phyloP scores from a whole-genome alignment of 805 yeast species.

The Ogataea degrootiae region DNA sequence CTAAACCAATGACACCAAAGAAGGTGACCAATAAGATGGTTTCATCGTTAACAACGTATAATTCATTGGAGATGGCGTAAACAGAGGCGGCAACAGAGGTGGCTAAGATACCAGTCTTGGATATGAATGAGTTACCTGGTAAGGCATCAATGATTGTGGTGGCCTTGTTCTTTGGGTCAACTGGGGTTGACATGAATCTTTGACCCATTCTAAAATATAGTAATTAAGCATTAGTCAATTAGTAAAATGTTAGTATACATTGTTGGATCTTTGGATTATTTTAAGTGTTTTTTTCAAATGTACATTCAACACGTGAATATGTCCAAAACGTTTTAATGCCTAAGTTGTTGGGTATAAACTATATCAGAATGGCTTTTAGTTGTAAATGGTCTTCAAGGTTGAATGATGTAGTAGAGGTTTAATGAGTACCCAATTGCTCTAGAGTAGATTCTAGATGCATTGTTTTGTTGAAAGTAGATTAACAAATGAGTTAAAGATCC shows the following conservation, averaged over 20 bases:
- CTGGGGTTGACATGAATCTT: constrained; percentile 60
- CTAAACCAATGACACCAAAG: constrained; percentile 65
- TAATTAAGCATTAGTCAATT: neutral
- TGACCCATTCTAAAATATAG: constrained; percentile 38
- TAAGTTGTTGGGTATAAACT: no score
- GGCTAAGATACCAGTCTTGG: constrained; percentile 94
- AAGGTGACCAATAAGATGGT: constrained; percentile 79
- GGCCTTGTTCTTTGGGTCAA: constrained; percentile 90
- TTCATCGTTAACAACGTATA: constrained; percentile 92
- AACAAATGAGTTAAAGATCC: no score
- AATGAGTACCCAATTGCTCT: no score
- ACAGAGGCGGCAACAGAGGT: constrained; percentile 92
- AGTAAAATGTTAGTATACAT: neutral
- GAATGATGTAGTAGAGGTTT: no score
- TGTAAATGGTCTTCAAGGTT: no score
- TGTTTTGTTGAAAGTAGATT: no score
- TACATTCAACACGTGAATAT: no score
- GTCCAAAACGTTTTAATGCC: no score
- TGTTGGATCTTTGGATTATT: neutral
- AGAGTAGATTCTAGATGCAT: no score
- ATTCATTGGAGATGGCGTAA: constrained; percentile 90
- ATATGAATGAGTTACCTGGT: constrained; percentile 83
- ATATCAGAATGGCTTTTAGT: no score
- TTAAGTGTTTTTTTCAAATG: neutral
- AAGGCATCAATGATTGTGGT: constrained; percentile 82